Base-by-base conservation (phyloP, 2,329 filamentous ascomycete species). In the Triangularia setosa region DNA sequence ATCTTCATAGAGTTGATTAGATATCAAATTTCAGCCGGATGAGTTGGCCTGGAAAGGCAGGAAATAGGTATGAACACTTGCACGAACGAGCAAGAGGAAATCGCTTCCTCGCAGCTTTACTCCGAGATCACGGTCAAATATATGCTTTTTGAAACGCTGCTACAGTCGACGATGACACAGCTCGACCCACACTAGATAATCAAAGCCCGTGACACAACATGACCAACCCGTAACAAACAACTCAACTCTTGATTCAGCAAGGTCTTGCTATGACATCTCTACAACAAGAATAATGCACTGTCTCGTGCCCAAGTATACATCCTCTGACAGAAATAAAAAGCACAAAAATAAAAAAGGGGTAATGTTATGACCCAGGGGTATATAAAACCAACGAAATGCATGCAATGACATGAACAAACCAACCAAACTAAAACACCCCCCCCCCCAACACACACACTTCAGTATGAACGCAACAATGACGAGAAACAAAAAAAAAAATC, bases 401-500 rank as follows among this genome's bases (percentile, higher is more conserved):
- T 7, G 48, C 59, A 54, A 48, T 14, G 55, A 23, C 53, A 57
- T 24, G 27, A 25, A 57, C 14, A 27, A 28, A n/a, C n/a, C n/a
- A 52, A 44, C 18, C 35, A 63, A 53, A 54, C 48, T 2, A 24
- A 18, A 33, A 56, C n/a, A 27, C 24, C 12, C 4, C 8, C 53
- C 16, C 24, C 24, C 25, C 30, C 28, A 28, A 11, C 35, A 27
- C n/a, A n/a, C n/a, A n/a, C n/a, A n/a, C 54, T 30, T 56, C n/a
- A 14, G 21, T 52, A 52, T 33, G 30, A 8, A 33, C 12, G 4
- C 3, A 9, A 21, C 23, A 9, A 55, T n/a, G n/a, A n/a, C n/a
- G n/a, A n/a, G n/a, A 25, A n/a, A 4, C 16, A 25, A 55, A 55
- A 25, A 55, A 21, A 18, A 52, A 8, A 3, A 4, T 79, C 70